Conservation (phyloP, 345 rosid species). For the Hibiscus trionum region DNA sequence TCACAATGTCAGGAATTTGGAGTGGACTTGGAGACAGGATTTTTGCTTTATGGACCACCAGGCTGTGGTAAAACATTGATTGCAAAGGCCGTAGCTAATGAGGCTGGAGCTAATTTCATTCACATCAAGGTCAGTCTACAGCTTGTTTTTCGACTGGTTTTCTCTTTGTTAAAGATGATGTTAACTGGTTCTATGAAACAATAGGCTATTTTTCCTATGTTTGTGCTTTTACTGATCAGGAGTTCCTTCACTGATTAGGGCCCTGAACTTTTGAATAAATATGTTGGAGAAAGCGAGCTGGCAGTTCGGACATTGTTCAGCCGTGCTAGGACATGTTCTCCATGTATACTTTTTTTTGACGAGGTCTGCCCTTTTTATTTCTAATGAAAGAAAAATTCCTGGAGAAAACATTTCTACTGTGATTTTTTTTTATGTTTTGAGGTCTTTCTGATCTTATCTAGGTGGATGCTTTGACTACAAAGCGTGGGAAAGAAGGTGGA, state of each 20-base stretch:
- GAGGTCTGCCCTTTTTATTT: constrained; percentile 47
- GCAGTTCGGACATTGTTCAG: constrained; percentile 73
- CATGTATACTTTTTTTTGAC: constrained; percentile 88
- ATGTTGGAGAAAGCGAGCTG: constrained; percentile 95
- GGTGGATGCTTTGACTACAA: constrained; percentile 97
- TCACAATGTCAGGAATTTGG: constrained; percentile 62
- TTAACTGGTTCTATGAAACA: background rate
- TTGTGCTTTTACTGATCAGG: background rate
- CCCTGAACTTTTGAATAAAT: constrained; percentile 83
- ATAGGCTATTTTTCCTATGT: background rate
- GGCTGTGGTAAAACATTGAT: constrained; percentile 98
- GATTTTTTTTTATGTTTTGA: background rate
- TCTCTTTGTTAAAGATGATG: background rate
- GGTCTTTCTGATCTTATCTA: constrained; percentile 19
- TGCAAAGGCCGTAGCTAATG: constrained; percentile 96
- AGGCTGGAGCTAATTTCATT: constrained; percentile 95
- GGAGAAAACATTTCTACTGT: background rate
- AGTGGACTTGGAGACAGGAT: constrained; percentile 69
- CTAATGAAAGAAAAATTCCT: background rate
- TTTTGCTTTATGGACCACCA: constrained; percentile 95
- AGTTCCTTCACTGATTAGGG: constrained; percentile 34
- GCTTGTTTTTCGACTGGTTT: background rate
- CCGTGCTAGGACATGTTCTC: constrained; percentile 83
- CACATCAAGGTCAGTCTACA: constrained; percentile 58
- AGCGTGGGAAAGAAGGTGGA: constrained; percentile 90